These are phyloP conservation scores for Aspergillus calidoustus DNA, from an alignment of 2,329 filamentous ascomycete genomes.

Conservation along the genomic window DNA sequence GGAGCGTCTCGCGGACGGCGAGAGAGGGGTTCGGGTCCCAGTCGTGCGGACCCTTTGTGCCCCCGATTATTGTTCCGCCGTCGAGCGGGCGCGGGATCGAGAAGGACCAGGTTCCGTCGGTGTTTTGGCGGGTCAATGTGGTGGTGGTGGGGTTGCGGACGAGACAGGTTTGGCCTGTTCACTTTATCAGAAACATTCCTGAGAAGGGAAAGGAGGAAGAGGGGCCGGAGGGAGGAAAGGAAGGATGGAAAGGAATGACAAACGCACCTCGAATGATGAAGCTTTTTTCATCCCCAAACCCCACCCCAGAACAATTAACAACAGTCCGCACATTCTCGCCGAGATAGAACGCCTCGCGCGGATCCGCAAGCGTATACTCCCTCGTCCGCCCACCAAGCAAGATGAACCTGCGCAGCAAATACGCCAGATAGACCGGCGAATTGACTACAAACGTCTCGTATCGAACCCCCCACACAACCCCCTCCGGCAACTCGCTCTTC, in stretches of 20 bases:
- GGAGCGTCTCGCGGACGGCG: slow-evolving; percentile 53
- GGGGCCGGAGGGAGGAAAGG: not conserved
- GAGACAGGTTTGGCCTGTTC: slow-evolving; percentile 53
- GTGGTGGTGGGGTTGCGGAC: slow-evolving; percentile 49
- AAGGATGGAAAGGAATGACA: no score
- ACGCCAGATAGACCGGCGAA: slow-evolving; percentile 48
- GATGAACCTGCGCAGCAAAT: slow-evolving; percentile 47
- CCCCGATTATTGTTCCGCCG: slow-evolving; percentile 69
- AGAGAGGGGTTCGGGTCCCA: slow-evolving; percentile 57
- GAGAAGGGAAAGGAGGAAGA: not conserved
- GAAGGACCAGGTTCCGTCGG: slow-evolving; percentile 67
- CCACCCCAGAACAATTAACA: slow-evolving; percentile 52
- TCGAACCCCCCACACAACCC: slow-evolving; percentile 46
- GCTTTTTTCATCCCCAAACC: slow-evolving; percentile 47
- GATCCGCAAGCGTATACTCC: slow-evolving; percentile 33
- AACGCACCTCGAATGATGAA: slow-evolving; percentile 50
- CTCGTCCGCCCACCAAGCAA: slow-evolving; percentile 42
- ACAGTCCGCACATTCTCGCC: slow-evolving; percentile 41
- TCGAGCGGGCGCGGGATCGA: slow-evolving; percentile 64
- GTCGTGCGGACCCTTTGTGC: slow-evolving; percentile 65
- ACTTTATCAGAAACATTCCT: no score
- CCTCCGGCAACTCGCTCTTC: slow-evolving; percentile 35
- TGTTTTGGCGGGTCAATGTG: slow-evolving; percentile 64
- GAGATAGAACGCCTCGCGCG: slow-evolving; percentile 45
- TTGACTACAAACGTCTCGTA: slow-evolving; percentile 51